Evolutionary conservation across 1,139 yeast species (phyloP).

Genomic region (Lodderomyces pseudojiufengensis): DNA sequence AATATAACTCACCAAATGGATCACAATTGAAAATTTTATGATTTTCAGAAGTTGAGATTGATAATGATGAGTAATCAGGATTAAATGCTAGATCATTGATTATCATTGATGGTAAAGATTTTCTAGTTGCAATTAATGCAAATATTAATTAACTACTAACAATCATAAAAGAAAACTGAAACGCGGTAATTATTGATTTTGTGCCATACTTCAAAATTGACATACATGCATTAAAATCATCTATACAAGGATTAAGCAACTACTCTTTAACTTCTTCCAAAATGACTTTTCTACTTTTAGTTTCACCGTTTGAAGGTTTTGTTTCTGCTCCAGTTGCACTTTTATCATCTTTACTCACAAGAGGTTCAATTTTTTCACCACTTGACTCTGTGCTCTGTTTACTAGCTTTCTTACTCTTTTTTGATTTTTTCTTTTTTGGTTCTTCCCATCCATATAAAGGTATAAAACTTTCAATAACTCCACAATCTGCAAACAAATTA

Average conservation of each 20-base stretch:
- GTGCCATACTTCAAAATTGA: too few species aligned
- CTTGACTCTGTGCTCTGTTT: neutral
- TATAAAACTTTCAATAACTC: constrained; percentile 85
- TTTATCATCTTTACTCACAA: constrained; percentile 2
- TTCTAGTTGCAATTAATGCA: too few species aligned
- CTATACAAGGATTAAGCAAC: neutral
- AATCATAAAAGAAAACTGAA: too few species aligned
- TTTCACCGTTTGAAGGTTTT: constrained; percentile 11
- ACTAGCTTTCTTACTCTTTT: constrained; percentile 15
- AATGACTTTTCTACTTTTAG: constrained; percentile 30
- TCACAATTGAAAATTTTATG: constrained; percentile 45
- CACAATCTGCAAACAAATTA: constrained; percentile 91
- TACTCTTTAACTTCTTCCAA: constrained; percentile 50
- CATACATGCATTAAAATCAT: too few species aligned
- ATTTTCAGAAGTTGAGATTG: constrained; percentile 32
- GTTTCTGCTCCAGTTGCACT: constrained; percentile 14
- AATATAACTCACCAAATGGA: constrained; percentile 46
- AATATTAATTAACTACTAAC: too few species aligned
- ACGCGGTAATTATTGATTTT: too few species aligned
- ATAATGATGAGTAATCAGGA: constrained; percentile 42
- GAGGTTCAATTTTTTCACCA: constrained; percentile 4
- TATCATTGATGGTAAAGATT: neutral
- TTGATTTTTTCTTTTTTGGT: constrained; percentile 27
- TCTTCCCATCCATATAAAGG: constrained; percentile 90
- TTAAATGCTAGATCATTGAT: constrained; percentile 42